These are phyloP conservation scores for Kodamaea nitidulidarum DNA, from an alignment of 805 yeast species.

Conservation along the genomic window DNA sequence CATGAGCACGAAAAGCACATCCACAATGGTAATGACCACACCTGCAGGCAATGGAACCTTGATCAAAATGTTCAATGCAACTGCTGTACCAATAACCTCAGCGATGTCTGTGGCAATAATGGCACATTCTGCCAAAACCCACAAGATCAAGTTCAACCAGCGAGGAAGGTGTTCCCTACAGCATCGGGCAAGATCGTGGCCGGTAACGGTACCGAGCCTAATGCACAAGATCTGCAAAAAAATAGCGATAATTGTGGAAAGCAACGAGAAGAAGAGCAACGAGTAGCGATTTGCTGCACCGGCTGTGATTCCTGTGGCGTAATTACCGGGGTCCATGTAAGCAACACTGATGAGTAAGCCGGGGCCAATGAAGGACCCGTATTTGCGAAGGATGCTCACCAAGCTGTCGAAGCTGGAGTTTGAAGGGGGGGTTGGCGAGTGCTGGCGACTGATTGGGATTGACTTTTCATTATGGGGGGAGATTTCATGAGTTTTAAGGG, in stretches of 20 bases:
- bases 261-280: conserved; percentile 38
- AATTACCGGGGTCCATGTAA: conserved; percentile 53
- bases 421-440: background rate
- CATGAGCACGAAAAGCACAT: conserved; percentile 43
- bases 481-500: too few relatives aligned
- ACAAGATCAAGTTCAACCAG: conserved; percentile 34
- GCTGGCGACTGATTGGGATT: background rate
- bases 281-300: conserved; percentile 44
- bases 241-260: conserved; percentile 44
- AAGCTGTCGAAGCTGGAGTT: background rate
- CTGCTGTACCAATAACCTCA: conserved; percentile 51
- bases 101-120: conserved; percentile 52
- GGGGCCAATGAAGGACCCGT: conserved; percentile 43
- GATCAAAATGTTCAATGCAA: conserved; percentile 44
- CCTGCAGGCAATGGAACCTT: conserved; percentile 49
- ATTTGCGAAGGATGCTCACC: conserved; percentile 22
- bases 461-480: too few relatives aligned
- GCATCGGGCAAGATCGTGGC: conserved; percentile 44
- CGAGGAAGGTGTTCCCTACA: conserved; percentile 39
- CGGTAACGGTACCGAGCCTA: conserved; percentile 48
- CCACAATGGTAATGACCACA: conserved; percentile 41
- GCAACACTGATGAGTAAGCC: conserved; percentile 48
- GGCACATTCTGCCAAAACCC: conserved; percentile 46
- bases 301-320: conserved; percentile 46
- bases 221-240: conserved; percentile 43